Conservation (phyloP, 345 rosid genomes). For the Eucalyptus sp. region DNA sequence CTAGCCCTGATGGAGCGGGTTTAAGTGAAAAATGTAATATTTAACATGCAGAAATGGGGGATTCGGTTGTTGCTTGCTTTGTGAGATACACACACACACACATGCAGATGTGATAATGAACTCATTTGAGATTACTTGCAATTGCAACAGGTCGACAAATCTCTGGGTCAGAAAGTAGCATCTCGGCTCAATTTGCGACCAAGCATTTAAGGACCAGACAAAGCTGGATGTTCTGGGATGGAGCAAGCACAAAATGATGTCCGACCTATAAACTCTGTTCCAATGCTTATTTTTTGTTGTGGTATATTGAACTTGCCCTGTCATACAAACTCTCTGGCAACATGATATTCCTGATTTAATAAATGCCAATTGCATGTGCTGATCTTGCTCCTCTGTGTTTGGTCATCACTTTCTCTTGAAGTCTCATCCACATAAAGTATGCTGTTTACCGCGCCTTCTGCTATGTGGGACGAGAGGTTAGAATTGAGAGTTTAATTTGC, state of each 20-base stretch:
- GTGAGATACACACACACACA: background rate
- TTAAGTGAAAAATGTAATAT: background rate
- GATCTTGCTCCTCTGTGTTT: background rate
- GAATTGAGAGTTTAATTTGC: background rate
- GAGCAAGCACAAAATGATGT: background rate
- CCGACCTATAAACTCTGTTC: background rate
- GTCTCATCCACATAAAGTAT: background rate
- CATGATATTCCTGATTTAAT: background rate
- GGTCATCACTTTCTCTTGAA: background rate
- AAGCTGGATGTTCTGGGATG: background rate
- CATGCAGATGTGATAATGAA: background rate
- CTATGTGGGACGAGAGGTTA: background rate
- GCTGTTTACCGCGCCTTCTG: background rate
- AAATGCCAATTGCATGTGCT: background rate
- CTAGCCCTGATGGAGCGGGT: background rate
- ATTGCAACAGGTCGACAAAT: constrained; percentile 35
- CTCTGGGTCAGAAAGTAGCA: constrained; percentile 79
- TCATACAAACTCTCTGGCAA: background rate
- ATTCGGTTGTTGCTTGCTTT: background rate
- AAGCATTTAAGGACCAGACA: constrained; percentile 28
- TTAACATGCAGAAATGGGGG: background rate
- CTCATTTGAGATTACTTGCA: background rate
- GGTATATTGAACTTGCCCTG: background rate
- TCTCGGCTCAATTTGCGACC: constrained; percentile 65
- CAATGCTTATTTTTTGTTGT: background rate